Evolutionary conservation across 2,329 filamentous ascomycete genomes (phyloP).

Genomic region (Alternaria postmessia): DNA sequence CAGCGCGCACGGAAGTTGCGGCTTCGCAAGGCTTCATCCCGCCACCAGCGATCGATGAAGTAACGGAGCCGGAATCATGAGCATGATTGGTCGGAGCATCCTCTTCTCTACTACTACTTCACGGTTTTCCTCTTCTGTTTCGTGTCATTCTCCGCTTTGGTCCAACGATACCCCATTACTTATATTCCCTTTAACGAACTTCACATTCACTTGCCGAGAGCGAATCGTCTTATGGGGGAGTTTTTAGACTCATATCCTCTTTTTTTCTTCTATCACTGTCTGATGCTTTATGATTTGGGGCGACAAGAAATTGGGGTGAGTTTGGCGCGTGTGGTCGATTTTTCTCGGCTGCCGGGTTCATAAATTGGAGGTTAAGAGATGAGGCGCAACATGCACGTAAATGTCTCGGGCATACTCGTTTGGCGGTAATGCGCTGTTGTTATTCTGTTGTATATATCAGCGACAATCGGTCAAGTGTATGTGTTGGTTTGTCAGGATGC

Average conservation of each 20-base stretch:
- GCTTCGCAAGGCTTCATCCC: slow-evolving; percentile 49
- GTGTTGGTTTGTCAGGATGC: background rate
- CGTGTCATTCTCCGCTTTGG: slow-evolving; percentile 16
- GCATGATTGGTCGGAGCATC: background rate
- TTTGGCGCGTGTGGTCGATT: background rate
- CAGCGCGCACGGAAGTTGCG: slow-evolving; percentile 44
- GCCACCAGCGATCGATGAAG: slow-evolving; percentile 58
- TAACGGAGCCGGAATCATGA: slow-evolving; percentile 43
- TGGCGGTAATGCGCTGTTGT: background rate
- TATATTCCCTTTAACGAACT: slow-evolving; percentile 14
- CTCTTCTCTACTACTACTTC: slow-evolving; percentile 1
- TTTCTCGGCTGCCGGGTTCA: background rate
- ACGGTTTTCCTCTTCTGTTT: slow-evolving; percentile 11
- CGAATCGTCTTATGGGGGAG: slow-evolving; percentile 1
- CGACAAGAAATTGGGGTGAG: background rate
- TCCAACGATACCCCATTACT: slow-evolving; percentile 25
- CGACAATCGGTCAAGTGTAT: background rate
- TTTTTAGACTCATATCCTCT: slow-evolving; percentile 6
- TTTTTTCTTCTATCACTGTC: background rate
- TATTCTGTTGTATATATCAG: slow-evolving; percentile 3
- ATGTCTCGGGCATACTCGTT: background rate
- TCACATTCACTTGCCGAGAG: slow-evolving; percentile 8
- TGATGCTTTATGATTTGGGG: slow-evolving; percentile 7
- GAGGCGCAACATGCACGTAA: background rate
- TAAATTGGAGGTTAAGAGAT: background rate